These are phyloP conservation scores for Murraya paniculata DNA, from an alignment of 345 rosid genomes.

Conservation along the genomic window DNA sequence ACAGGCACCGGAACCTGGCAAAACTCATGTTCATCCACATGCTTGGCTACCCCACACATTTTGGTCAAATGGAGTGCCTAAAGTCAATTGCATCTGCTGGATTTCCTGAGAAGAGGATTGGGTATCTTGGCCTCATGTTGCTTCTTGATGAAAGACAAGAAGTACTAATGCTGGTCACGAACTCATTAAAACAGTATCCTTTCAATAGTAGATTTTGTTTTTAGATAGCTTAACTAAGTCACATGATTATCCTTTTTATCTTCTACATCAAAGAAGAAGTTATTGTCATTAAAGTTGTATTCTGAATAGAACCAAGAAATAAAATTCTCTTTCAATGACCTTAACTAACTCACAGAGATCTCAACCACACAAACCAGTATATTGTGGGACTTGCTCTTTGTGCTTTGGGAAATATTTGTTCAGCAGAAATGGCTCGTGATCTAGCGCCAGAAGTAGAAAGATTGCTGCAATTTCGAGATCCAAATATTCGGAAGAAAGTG, in stretches of 20 bases:
- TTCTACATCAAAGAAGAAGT: not conserved
- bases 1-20: conserved; percentile 93
- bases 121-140: conserved; percentile 96
- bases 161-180: conserved; percentile 97
- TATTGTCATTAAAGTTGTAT: conserved; percentile 1
- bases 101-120: conserved; percentile 98
- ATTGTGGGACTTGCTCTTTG: conserved; percentile 98
- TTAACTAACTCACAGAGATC: conserved; percentile 82
- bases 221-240: conserved; percentile 1
- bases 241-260: not conserved
- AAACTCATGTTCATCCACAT: conserved; percentile 99
- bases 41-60: conserved; percentile 99
- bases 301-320: not conserved
- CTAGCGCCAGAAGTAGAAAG: conserved; percentile 99
- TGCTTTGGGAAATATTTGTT: conserved; percentile 98
- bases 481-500: conserved; percentile 96
- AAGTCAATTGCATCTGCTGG: conserved; percentile 94
- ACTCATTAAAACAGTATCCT: conserved; percentile 99
- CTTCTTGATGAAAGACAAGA: conserved; percentile 99
- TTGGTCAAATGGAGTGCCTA: conserved; percentile 99
- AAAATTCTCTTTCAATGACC: conserved; percentile 32
- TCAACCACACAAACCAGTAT: conserved; percentile 93
- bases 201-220: conserved; percentile 4
- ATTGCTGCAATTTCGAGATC: conserved; percentile 96
- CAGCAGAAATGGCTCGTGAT: conserved; percentile 99